Evolutionary conservation across 1,284 basidiomycete species (phyloP), one percentile per base, ranked within the genome.

Genomic region (Heliocybe sulcata): DNA sequence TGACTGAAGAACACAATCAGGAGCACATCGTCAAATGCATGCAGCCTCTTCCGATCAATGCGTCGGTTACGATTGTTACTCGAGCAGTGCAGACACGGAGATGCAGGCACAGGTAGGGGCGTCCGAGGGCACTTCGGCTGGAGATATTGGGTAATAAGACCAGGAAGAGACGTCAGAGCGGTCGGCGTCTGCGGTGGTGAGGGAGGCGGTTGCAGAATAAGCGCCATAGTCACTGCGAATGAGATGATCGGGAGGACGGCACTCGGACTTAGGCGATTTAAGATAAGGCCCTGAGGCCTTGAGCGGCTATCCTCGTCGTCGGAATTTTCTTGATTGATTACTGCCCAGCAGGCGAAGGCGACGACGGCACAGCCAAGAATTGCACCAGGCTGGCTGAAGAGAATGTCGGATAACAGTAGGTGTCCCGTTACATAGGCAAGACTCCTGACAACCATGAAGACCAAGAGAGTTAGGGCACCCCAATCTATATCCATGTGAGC

Each of bases 1-100:
- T 80, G 78, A 51, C 77, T 79, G 59, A 78, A 78, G 64, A 79
- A 80, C 3, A 78, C 75, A 48, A 79, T 61, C 29, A 78, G 62
- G 14, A 80, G 63, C 20, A 78, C 58, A 49, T 77, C 63, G 57
- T 71, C 69, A 57, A 80, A 79, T 11, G 65, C 62, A 49, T 67
- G 66, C 27, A 49, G 25, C 23, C 27, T 20, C 47, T 49, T 73
- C 72, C 16, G 48, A 57, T 29, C 65, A 60, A 12, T 60, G 49
- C 35, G 56, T 56, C 9, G 56, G 14, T 23, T 38, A 35, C 31
- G 4, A 57, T 6, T 54, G 56, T 6, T 54, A 48, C 23, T 51
- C 42, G 31, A 64, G 58, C 2, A 53, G 58, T 14, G 66, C 55
- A 25, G 66, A 59, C 33, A 42, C 57, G 3, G 54, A 54, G 1